Conservation (phyloP, 768 basidiomycete species). For the Suillus subalutaceus region DNA sequence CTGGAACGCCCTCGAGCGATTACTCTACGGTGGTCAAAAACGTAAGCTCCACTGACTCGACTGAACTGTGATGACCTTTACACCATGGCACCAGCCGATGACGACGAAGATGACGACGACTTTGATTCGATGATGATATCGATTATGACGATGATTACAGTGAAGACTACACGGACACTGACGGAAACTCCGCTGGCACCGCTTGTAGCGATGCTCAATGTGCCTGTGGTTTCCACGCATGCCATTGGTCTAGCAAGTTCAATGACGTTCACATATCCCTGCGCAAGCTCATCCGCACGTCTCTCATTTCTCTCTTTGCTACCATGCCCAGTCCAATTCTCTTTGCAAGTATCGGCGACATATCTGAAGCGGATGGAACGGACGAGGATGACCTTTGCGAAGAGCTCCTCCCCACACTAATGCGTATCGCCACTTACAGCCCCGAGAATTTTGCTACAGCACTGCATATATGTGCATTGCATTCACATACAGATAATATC, state of each 20-base stretch:
- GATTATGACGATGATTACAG: slow-evolving; percentile 33
- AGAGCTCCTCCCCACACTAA: slow-evolving; percentile 37
- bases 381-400: slow-evolving; percentile 37
- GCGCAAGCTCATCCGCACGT: slow-evolving; percentile 46
- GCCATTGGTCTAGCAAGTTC: slow-evolving; percentile 54
- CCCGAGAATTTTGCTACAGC: slow-evolving; percentile 58
- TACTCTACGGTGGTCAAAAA: slow-evolving; percentile 56
- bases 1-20: slow-evolving; percentile 51
- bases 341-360: slow-evolving; percentile 44
- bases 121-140: slow-evolving; percentile 27
- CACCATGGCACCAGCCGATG: slow-evolving; percentile 14
- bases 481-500: slow-evolving; percentile 39
- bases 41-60: slow-evolving; percentile 31
- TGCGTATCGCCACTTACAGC: slow-evolving; percentile 47
- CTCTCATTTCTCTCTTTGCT: slow-evolving; percentile 52
- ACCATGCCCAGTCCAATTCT: slow-evolving; percentile 49
- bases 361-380: slow-evolving; percentile 28
- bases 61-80: slow-evolving; percentile 8
- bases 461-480: slow-evolving; percentile 51
- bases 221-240: slow-evolving; percentile 41
- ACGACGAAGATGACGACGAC: slow-evolving; percentile 21
- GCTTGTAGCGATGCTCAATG: slow-evolving; percentile 27
- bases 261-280: slow-evolving; percentile 44
- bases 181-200: slow-evolving; percentile 18
- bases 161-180: slow-evolving; percentile 27